These are phyloP conservation scores for Filosporella fistucella DNA, from an alignment of 495 filamentous ascomycete genomes.

Conservation along the genomic window DNA sequence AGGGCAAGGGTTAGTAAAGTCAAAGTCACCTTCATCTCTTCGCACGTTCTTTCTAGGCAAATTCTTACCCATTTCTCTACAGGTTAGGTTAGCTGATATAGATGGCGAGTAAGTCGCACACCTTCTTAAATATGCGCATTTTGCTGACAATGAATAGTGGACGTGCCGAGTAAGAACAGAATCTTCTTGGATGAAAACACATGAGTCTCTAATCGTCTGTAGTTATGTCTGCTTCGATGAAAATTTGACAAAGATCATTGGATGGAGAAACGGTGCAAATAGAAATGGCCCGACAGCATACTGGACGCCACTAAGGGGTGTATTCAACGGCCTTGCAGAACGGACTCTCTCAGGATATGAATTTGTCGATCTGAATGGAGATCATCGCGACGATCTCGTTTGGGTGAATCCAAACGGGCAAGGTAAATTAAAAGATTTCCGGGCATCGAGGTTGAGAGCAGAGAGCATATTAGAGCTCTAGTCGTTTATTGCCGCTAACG, in stretches of 20 bases:
- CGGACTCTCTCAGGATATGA: neutral
- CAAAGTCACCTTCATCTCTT: no score
- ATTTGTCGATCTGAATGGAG: neutral
- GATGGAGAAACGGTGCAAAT: neutral
- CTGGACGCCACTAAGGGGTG: neutral
- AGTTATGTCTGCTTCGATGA: neutral
- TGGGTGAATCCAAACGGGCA: no score
- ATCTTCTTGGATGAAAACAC: no score
- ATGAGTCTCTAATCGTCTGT: neutral
- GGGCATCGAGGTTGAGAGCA: no score
- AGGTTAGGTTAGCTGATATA: neutral
- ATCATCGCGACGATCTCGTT: conserved; percentile 1
- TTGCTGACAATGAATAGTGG: no score
- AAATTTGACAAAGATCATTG: neutral
- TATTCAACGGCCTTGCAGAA: neutral
- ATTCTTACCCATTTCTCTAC: no score
- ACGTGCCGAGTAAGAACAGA: conserved; percentile 2
- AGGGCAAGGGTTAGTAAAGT: neutral
- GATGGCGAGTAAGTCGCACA: no score
- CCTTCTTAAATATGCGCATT: no score
- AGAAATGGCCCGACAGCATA: neutral
- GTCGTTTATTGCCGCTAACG: no score
- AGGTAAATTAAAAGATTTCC: no score
- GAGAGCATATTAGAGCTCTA: no score
- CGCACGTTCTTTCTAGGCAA: no score